Conservation (phyloP, 129 eudicot species). For the Pulicaria dysenterica region DNA sequence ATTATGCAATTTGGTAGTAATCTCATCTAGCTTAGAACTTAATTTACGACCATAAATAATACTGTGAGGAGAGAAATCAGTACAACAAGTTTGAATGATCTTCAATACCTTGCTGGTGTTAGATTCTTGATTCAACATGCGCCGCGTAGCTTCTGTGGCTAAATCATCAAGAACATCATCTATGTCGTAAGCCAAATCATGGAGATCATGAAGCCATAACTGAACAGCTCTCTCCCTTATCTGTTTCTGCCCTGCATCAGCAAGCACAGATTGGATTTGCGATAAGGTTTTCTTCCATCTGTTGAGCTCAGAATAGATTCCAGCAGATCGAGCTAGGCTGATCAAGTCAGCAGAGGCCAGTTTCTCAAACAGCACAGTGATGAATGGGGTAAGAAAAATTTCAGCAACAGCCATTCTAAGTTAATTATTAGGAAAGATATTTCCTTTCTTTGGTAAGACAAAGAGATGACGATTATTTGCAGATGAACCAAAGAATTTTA, state of each 20-base stretch:
- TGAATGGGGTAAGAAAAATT: conserved; percentile 39
- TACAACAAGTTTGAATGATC: conserved; percentile 19
- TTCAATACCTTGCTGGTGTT: conserved; percentile 5
- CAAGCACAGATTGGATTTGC: conserved; percentile 39
- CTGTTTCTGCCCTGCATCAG: conserved; percentile 55
- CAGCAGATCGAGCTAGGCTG: conserved; percentile 34
- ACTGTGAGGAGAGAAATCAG: neutral
- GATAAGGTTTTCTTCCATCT: conserved; percentile 21
- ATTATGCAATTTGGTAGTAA: conserved; percentile 25
- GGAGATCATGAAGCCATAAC: conserved; percentile 41
- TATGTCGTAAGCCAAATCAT: conserved; percentile 42
- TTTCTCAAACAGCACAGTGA: conserved; percentile 35
- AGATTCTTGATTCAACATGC: neutral
- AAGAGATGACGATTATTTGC: neutral
- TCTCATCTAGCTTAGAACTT: conserved; percentile 29
- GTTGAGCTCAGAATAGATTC: conserved; percentile 23
- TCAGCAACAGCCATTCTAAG: conserved; percentile 33
- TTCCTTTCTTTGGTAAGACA: neutral
- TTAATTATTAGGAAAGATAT: neutral
- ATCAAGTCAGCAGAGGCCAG: conserved; percentile 34
- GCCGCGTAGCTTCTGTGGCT: conserved; percentile 37
- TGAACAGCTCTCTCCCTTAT: conserved; percentile 28
- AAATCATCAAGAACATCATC: conserved; percentile 49
- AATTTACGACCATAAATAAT: conserved; percentile 22
- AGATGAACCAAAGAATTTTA: neutral